Evolutionary conservation across 257 asterid genomes (phyloP), one percentile per base, ranked within the genome.

Genomic region (Coffea canephora): DNA sequence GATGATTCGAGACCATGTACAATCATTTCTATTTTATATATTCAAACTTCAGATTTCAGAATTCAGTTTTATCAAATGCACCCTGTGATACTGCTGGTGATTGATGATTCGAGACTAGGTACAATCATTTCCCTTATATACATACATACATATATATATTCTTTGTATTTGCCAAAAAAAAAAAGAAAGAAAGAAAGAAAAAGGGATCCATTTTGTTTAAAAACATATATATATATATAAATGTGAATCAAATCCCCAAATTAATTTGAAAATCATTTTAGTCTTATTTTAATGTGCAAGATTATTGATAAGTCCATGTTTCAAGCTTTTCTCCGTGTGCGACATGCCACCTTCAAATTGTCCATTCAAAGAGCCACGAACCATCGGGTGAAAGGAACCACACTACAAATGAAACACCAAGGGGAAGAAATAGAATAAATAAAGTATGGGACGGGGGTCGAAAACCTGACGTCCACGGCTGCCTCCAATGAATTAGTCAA

Each of bases 301-400:
- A 39, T 39, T 39, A 39, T 39, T 77, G 46, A 16, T 74, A 34
- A 31, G 55, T 80, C 78, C 67, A 67, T 46, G 12, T 12, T n/a
- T n/a, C 15, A 66, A 15, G 62, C 70, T 69, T 31, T 73, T 71
- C 52, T 66, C 43, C 67, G 54, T 43, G 31, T 54, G 77, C 50
- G 55, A 16, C 77, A 52, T 71, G 59, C 75, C 75, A 73, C 27
- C 27, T 81, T 36, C 54, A 43, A 41, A 77, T 46, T 74, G 74
- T 81, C 83, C 82, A 73, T 80, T 70, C 73, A 74, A 77, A 77
- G 68, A 59, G 59, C 43, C 82, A 23, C 14, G 43, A 83, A 79
- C 52, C 61, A 46, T 48, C 31, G 84, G 61, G 5, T 77, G 76
- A 74, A 55, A 78, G 34, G 36, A 72, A 43, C 68, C 71, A 64